Evolutionary conservation across 2,329 filamentous ascomycete species (phyloP).

Genomic region (Fusarium dimerum): DNA sequence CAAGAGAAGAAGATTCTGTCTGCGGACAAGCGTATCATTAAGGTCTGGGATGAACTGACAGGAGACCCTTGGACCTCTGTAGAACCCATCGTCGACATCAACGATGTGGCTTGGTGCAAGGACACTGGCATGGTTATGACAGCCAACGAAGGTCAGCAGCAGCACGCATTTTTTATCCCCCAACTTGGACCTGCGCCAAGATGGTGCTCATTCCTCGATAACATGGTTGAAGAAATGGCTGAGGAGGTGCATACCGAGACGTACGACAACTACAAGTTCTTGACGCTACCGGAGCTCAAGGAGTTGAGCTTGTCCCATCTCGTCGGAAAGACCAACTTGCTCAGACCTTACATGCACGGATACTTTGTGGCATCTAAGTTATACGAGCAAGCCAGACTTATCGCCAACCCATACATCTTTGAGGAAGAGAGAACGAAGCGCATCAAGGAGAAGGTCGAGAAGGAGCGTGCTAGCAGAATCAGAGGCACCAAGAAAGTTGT

Average conservation of each 20-base stretch:
- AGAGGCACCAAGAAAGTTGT: conserved; percentile 96
- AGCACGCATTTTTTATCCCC: conserved; percentile 93
- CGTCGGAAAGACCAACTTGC: conserved; percentile 83
- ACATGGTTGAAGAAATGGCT: conserved; percentile 97
- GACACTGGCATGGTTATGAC: conserved; percentile 94
- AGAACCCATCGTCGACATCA: conserved; percentile 91
- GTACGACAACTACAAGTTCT: conserved; percentile 99
- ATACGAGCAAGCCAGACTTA: conserved; percentile 91
- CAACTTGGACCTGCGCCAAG: conserved; percentile 89
- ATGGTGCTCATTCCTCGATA: conserved; percentile 97
- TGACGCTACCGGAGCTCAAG: conserved; percentile 83
- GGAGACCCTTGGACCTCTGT: conserved; percentile 94
- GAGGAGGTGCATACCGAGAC: conserved; percentile 77
- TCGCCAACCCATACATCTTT: conserved; percentile 91
- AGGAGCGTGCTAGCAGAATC: conserved; percentile 93
- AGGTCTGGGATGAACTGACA: conserved; percentile 84
- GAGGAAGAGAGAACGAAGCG: conserved; percentile 90
- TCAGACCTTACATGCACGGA: conserved; percentile 98
- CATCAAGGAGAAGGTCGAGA: conserved; percentile 93
- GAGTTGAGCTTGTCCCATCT: conserved; percentile 85
- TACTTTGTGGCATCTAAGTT: conserved; percentile 95
- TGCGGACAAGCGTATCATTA: conserved; percentile 93
- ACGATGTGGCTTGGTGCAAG: conserved; percentile 89
- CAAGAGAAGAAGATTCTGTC: conserved; percentile 87
- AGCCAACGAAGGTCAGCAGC: conserved; percentile 93